phyloP scores from a whole-genome alignment of 2,329 filamentous ascomycete genomes.

The Sordariomycetes sp. region DNA sequence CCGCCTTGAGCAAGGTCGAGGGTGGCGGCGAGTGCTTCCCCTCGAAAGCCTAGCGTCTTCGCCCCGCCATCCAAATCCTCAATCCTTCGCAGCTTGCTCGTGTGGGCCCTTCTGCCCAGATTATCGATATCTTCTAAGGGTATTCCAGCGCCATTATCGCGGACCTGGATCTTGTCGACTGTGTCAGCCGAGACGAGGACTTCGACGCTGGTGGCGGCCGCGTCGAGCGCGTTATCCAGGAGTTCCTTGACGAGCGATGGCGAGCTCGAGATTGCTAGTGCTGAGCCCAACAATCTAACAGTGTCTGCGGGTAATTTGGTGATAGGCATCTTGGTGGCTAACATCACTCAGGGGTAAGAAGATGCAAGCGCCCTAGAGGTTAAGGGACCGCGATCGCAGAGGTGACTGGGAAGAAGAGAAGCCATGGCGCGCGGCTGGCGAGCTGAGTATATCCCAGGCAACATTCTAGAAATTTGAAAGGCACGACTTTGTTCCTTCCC shows the following conservation, averaged over 20 bases:
- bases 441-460: too few relatives aligned
- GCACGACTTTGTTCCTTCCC: too few relatives aligned
- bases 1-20: slow-evolving; percentile 42
- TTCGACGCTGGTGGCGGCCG: slow-evolving; percentile 56
- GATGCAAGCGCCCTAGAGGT: too few relatives aligned
- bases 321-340: slow-evolving; percentile 34
- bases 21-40: slow-evolving; percentile 61
- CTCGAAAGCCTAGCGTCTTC: slow-evolving; percentile 63
- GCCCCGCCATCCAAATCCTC: slow-evolving; percentile 51
- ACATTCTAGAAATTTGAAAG: too few relatives aligned
- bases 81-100: slow-evolving; percentile 62
- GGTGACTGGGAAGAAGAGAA: too few relatives aligned
- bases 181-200: slow-evolving; percentile 57
- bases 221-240: slow-evolving; percentile 69
- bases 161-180: slow-evolving; percentile 59
- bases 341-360: too few relatives aligned
- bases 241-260: slow-evolving; percentile 64
- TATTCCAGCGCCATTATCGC: slow-evolving; percentile 69
- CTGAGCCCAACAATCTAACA: slow-evolving; percentile 49
- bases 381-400: too few relatives aligned
- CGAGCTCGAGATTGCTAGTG: slow-evolving; percentile 50
- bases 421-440: too few relatives aligned
- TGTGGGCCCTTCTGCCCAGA: slow-evolving; percentile 59
- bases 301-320: slow-evolving; percentile 36
- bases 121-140: slow-evolving; percentile 47